Base-by-base conservation (phyloP, 148 eudicot genomes). In the Arctostaphylos glauca region DNA sequence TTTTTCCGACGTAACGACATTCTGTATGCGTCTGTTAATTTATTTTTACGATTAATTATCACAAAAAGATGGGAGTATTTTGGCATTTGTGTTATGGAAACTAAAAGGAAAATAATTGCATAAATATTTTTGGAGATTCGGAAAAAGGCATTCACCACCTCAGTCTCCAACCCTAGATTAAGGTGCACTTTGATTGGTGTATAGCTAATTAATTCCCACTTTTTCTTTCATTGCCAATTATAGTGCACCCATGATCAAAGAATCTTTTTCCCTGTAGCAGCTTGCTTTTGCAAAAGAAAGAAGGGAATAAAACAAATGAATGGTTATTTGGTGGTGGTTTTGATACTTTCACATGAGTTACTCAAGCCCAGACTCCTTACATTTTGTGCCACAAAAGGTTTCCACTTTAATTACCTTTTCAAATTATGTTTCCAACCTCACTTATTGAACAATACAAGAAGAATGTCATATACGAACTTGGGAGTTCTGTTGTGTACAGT, bases 171-270 rank as follows among this genome's bases (percentile, higher is more conserved):
- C 70, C 62, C 71, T 38, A 78, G 47, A 47, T 56, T 78, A 19
- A 58, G 58, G 70, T 56, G 52, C 7, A 9, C 48, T 77, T 54
- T 19, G 81, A 16, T 62, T 79, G 31, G 56, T 21, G 43, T 14
- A 12, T 25, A 48, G 72, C 54, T 19, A 71, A 44, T 71, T 58
- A 78, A 60, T 46, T 77, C 44, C 44, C 7, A 38, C 8, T 14
- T 79, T 38, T 59, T 58, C 31, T 79, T 79, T 60, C 68, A 46
- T 10, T 46, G n/a, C 54, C 41, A 60, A 8, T 44, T 62, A 46
- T 79, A 47, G 67, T 79, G 73, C 81, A 79, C 81, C 81, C 81
- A 79, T 79, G 55, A 79, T 60, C 38, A 62, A 62, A 47, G 73
- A 79, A 79, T 79, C 72, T 60, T 79, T 79, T 64, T 73, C 25